Percentiles rank a stretch among this genome's conserved stretches.
These are phyloP conservation scores for Cyclotella atomus DNA, from an alignment of 108 stramenopile genomes.

Conservation along the genomic window DNA sequence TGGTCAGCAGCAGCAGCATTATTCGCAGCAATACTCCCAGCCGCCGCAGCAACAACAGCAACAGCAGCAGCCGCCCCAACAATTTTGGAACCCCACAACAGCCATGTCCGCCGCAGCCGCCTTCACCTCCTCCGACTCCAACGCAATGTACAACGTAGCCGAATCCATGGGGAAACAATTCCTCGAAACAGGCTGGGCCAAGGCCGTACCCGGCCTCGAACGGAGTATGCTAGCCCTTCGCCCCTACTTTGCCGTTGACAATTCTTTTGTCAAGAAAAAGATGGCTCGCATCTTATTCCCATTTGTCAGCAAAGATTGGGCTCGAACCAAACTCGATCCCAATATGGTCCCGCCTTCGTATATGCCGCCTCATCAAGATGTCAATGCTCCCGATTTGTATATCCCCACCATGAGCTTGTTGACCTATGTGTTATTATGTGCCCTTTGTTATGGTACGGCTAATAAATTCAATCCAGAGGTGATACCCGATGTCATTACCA, in stretches of 20 bases:
- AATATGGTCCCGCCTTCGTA: slow-evolving; percentile 32
- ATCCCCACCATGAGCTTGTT: slow-evolving; percentile 95
- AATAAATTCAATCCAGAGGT: slow-evolving; percentile 93
- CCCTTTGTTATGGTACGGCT: slow-evolving; percentile 88
- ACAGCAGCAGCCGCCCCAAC: slow-evolving; percentile 30
- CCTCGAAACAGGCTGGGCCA: slow-evolving; percentile 51
- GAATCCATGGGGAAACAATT: slow-evolving; percentile 62
- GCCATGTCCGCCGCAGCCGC: slow-evolving; percentile 59
- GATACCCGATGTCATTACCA: slow-evolving; percentile 86
- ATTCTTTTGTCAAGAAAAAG: slow-evolving; percentile 92
- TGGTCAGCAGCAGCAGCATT: slow-evolving; percentile 36
- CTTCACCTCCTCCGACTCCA: slow-evolving; percentile 31
- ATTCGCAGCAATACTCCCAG: slow-evolving; percentile 38
- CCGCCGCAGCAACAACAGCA: slow-evolving; percentile 37
- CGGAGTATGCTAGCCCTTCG: slow-evolving; percentile 71
- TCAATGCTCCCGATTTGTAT: slow-evolving; percentile 98
- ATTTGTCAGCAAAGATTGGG: slow-evolving; percentile 84
- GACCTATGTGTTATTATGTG: slow-evolving; percentile 94
- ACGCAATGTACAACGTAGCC: slow-evolving; percentile 59
- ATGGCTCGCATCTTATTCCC: slow-evolving; percentile 89
- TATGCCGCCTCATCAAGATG: slow-evolving; percentile 86
- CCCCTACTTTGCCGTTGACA: slow-evolving; percentile 96
- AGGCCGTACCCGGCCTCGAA: slow-evolving; percentile 84
- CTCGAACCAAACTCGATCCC: slow-evolving; percentile 37
- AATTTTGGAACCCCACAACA: slow-evolving; percentile 70